Evolutionary conservation across 208 protist species (phyloP), one percentile per base, ranked within the genome.

Genomic region (Trypanosoma vivax): DNA sequence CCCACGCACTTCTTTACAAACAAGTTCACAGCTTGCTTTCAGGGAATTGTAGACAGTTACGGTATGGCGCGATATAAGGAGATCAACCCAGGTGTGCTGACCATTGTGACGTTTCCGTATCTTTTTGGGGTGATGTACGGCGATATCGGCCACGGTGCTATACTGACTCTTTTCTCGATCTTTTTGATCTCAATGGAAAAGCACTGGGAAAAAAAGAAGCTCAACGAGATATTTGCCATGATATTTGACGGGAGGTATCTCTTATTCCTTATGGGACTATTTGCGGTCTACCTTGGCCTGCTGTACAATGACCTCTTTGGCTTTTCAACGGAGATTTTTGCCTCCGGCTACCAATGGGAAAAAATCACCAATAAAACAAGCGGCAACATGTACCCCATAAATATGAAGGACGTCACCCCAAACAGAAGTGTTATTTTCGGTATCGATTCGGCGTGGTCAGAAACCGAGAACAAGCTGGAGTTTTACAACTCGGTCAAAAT

Each of bases 101-200:
- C 96, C 21, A 94, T 98, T 49, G 88, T 99, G 33, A 99, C 96
- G 30, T 99, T 99, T 76, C 99, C 99, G 23, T 99, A 99, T 80
- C 78, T 99, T 3, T 99, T 99, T 67, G 97, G 91, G 47, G 87
- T 99, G 49, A 99, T 99, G 98, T 99, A 98, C 76, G 98, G 98
- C 50, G 98, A 99, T 70, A 76, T 99, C 30, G 97, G 97, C 30
- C 98, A 99, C 78, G 98, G 97, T 46, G 23, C 96, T 39, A 82
- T 99, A 21, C 70, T 99, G 19, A 84, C 92, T 35, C 27, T 96
- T 28, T 73, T 91, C 33, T 83, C 88, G 14, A 49, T 76, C 5
- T 80, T 79, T 50, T 46, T 98, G 19, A 60, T 97, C 21, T 72
- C 83, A 18, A 73, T 73, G 30, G 95, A 98, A 68, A 95, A 96